A percentile compares a stretch with the other conserved stretches of the same genome.
phyloP scores from a whole-genome alignment of 352 stramenopile species.

The Hyaloperonospora arabidopsidis region DNA sequence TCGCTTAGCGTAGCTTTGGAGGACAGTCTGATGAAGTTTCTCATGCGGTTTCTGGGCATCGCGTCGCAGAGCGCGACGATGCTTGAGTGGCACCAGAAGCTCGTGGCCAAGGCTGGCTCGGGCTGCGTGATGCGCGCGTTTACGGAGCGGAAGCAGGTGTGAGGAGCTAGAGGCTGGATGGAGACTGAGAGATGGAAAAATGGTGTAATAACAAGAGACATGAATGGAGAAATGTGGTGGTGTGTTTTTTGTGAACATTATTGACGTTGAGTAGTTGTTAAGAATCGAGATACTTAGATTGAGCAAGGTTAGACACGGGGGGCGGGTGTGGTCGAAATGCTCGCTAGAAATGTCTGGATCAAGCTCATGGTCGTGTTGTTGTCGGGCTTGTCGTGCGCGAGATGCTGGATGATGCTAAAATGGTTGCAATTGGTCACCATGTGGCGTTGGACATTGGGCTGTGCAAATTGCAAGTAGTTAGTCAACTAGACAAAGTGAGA shows the following conservation, averaged over 20 bases:
- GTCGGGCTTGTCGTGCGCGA: slow-evolving; percentile 31
- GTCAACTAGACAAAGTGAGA: not conserved
- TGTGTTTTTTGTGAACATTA: slow-evolving; percentile 4
- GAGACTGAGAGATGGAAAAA: slow-evolving; percentile 2
- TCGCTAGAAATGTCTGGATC: slow-evolving; percentile 39
- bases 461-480: slow-evolving; percentile 7
- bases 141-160: slow-evolving; percentile 86
- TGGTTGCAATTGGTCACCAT: slow-evolving; percentile 53
- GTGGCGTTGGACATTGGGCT: slow-evolving; percentile 38
- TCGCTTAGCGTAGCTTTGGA: slow-evolving; percentile 56
- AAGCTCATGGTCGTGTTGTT: slow-evolving; percentile 34
- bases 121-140: slow-evolving; percentile 85
- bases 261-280: not conserved
- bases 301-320: slow-evolving; percentile 3
- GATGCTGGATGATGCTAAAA: slow-evolving; percentile 61
- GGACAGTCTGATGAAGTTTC: slow-evolving; percentile 86
- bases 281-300: not conserved
- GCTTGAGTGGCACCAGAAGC: slow-evolving; percentile 86
- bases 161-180: slow-evolving; percentile 6
- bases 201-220: too few species aligned
- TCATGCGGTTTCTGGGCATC: slow-evolving; percentile 71
- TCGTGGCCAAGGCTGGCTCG: slow-evolving; percentile 72
- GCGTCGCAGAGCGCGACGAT: slow-evolving; percentile 72
- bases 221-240: too few species aligned
- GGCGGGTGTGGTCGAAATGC: slow-evolving; percentile 7